Evolutionary conservation across 2,329 filamentous ascomycete species (phyloP), one percentile per base, ranked within the genome.

Genomic region (Fusarium mexicanum): DNA sequence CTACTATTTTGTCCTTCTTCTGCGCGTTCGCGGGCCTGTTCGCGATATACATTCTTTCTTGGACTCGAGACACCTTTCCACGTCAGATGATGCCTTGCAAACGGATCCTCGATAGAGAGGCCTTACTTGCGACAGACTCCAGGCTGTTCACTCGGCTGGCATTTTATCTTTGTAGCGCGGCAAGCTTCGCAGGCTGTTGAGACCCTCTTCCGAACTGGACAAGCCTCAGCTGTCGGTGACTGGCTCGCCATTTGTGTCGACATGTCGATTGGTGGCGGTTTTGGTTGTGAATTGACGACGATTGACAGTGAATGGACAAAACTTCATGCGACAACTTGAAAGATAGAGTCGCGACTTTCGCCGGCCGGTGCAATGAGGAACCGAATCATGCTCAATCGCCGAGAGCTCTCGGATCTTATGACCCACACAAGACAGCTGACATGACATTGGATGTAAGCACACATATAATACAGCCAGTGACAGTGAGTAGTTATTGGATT

Each of bases 41-140:
- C 86, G 84, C 68, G 87, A 87, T 62, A 89, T 80, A 65, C 87
- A 89, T 79, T 89, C 87, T 59, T 84, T 81, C 76, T 88, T 89
- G 37, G 85, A 87, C 51, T 86, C 84, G 55, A 86, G 83, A 74
- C 88, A 89, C 74, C 87, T 89, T 70, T 20, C 33, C 40, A 66
- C 31, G 55, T 61, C 54, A 64, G 58, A 60, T 41, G 22, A 31
- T 41, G 37, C n/a, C 26, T 31, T 38, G 8, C 22, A 22, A 24
- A 24, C n/a, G 20, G 47, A 48, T n/a, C 40, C 29, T 22, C 31
- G 22, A 35, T 14, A 4, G 20, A 44, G n/a, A 18, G 51, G 48
- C n/a, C 71, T 64, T 82, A 89, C 88, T 86, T 86, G 78, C 84
- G 85, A 76, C 88, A 90, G 37, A 87, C 86, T 17, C 84, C 84